Percentiles rank a stretch among this genome's conserved stretches.
Conservation (phyloP, 352 stramenopile genomes). For the Phytophthora cryptogea region DNA sequence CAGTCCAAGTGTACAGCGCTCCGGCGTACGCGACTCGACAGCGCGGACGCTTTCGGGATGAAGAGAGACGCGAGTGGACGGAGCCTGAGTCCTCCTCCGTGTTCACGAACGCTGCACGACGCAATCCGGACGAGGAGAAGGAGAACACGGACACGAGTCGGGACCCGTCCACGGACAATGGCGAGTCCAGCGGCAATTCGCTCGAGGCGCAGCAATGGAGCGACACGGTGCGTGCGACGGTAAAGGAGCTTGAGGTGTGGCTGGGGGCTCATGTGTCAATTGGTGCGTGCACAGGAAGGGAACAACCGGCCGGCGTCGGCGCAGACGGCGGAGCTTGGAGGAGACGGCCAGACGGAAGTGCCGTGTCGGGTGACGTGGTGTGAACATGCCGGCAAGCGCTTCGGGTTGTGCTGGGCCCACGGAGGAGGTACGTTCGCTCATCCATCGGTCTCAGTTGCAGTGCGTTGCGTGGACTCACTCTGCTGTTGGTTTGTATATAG, state of each 20-base stretch:
- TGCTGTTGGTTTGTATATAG: conserved; percentile 22
- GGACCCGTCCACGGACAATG: conserved; percentile 14
- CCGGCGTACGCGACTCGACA: neutral
- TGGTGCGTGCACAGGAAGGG: conserved; percentile 7
- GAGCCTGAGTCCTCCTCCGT: neutral
- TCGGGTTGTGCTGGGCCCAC: conserved; percentile 58
- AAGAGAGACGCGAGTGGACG: neutral
- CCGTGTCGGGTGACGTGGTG: conserved; percentile 56
- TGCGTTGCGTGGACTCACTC: neutral
- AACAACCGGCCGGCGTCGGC: neutral
- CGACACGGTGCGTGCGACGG: conserved; percentile 16
- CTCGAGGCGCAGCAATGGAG: conserved; percentile 18
- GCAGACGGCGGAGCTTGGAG: neutral
- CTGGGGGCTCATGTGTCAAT: neutral
- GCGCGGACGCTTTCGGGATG: no score
- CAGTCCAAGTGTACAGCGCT: conserved; percentile 3
- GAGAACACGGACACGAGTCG: conserved; percentile 4
- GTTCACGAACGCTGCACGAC: neutral
- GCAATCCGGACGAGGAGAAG: conserved; percentile 2
- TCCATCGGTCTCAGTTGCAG: neutral
- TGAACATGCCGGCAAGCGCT: conserved; percentile 39
- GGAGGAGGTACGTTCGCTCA: conserved; percentile 40
- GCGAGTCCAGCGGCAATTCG: conserved; percentile 13
- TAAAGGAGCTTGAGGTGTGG: neutral
- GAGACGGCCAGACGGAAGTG: conserved; percentile 5